Evolutionary conservation across 257 asterid species (phyloP), one percentile per base, ranked within the genome.

Genomic region (Solanum chiquidenum): DNA sequence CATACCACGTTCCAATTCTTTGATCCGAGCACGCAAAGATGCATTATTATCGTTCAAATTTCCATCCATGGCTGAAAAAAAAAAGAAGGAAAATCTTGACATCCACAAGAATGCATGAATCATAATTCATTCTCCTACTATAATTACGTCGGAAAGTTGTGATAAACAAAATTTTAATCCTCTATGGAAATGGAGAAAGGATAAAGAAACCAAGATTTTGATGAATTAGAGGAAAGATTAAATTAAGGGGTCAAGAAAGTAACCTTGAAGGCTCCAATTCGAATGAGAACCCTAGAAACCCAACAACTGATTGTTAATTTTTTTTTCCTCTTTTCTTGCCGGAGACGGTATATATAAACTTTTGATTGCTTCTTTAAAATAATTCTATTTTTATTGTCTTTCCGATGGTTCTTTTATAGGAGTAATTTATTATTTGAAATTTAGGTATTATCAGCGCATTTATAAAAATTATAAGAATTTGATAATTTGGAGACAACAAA

Each of bases 1-100:
- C 91, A 88, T 92, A 97, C 99, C 99, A n/a, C 93, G 93, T 92
- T 97, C 99, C 91, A 97, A 89, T 86, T 94, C 96, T 44, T 93
- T 92, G 88, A 97, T 92, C 85, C 94, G 98, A 89, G 93, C 95
- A 89, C 87, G 68, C 86, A 95, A 89, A 31, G 93, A 87, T 86
- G 93, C 94, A 25, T 92, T 86, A n/a, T 92, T 85, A 82, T 86
- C 89, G 31, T 88, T 84, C 14, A 9, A 42, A 72, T 75, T 87
- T 52, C 91, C 93, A 75, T 94, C 99, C 99, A 97, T 96, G 80
- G 85, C 98, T 93, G 92, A 82, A 13, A 83, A 77, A 12, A 46
- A 44, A 44, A 12, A 6, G 21, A 9, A 0, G 35, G 35, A 13
- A 44, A 76, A n/a, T 3, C 16, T 42, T 40, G 60, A 38, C 7